phyloP scores from a whole-genome alignment of 1,284 basidiomycete genomes.

The Pseudozyma hubeiensis region DNA sequence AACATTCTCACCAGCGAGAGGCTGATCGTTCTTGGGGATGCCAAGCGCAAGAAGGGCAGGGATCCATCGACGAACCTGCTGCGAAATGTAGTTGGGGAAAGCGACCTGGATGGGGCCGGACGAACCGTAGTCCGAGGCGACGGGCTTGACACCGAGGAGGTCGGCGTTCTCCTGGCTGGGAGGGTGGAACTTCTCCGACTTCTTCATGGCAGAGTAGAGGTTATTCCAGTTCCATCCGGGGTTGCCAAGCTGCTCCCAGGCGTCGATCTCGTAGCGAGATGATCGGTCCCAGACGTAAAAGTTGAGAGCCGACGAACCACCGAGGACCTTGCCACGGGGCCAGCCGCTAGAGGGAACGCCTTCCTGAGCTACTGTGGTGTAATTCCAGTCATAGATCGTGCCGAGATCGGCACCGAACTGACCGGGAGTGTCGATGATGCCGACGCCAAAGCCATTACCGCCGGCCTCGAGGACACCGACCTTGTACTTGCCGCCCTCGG shows the following conservation, averaged over 20 bases:
- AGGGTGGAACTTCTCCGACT: constrained; percentile 65
- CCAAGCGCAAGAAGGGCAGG: constrained; percentile 46
- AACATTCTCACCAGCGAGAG: constrained; percentile 59
- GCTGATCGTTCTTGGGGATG: constrained; percentile 52
- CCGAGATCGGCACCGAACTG: constrained; percentile 57
- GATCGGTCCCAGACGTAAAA: constrained; percentile 69
- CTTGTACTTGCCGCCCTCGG: constrained; percentile 53
- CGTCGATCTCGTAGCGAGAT: constrained; percentile 63
- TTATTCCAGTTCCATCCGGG: constrained; percentile 68
- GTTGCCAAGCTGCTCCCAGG: constrained; percentile 60
- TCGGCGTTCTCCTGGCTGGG: constrained; percentile 55
- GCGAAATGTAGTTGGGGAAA: constrained; percentile 60
- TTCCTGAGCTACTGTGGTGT: constrained; percentile 52
- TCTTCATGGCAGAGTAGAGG: constrained; percentile 69
- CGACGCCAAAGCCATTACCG: constrained; percentile 43
- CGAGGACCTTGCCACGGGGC: constrained; percentile 67
- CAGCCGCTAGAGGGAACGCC: constrained; percentile 47
- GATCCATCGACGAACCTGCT: constrained; percentile 56
- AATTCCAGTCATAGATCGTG: constrained; percentile 59
- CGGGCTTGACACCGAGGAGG: constrained; percentile 50
- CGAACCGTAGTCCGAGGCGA: constrained; percentile 60
- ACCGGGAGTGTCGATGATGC: constrained; percentile 56
- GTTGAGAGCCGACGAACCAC: constrained; percentile 67
- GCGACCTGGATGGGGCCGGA: constrained; percentile 61
- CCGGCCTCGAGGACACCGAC: constrained; percentile 65